Evolutionary conservation across 371 early-diverging fungal species (phyloP).

Genomic region (Blakeslea trispora): DNA sequence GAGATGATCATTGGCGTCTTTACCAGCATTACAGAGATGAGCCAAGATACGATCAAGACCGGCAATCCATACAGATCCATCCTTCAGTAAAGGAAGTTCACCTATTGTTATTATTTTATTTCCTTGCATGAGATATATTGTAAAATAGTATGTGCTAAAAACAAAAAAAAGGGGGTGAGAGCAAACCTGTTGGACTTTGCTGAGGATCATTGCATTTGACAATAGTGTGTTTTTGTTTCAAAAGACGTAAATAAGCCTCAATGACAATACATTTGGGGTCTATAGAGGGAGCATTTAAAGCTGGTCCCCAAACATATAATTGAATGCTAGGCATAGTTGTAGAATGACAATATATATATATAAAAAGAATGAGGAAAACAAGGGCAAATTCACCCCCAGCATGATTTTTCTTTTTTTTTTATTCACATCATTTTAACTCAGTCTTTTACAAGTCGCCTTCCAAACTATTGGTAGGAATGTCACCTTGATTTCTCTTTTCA

Average conservation of each 20-base stretch:
- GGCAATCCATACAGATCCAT: slow-evolving; percentile 61
- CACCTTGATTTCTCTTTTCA: slow-evolving; percentile 32
- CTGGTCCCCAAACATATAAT: slow-evolving; percentile 62
- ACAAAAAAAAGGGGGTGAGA: too few species aligned
- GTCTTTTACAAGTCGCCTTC: slow-evolving; percentile 7
- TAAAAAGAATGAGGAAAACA: slow-evolving; percentile 5
- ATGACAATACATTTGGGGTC: slow-evolving; percentile 62
- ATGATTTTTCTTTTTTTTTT: too few species aligned
- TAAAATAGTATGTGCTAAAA: too few species aligned
- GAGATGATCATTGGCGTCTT: slow-evolving; percentile 52
- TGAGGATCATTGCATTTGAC: slow-evolving; percentile 59
- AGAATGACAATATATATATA: too few species aligned
- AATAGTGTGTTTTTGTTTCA: slow-evolving; percentile 47
- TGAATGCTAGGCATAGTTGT: slow-evolving; percentile 33
- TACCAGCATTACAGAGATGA: slow-evolving; percentile 49
- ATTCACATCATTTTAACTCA: background rate
- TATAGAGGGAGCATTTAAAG: slow-evolving; percentile 60
- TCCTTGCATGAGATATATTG: too few species aligned
- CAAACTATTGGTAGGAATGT: background rate
- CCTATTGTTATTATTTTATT: too few species aligned
- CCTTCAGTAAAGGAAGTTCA: slow-evolving; percentile 63
- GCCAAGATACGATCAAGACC: slow-evolving; percentile 57
- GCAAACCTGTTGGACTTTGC: slow-evolving; percentile 61
- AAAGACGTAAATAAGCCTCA: slow-evolving; percentile 56
- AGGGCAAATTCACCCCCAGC: background rate